Conservation (phyloP, 2,329 filamentous ascomycete genomes). For the Penicillium sp. region DNA sequence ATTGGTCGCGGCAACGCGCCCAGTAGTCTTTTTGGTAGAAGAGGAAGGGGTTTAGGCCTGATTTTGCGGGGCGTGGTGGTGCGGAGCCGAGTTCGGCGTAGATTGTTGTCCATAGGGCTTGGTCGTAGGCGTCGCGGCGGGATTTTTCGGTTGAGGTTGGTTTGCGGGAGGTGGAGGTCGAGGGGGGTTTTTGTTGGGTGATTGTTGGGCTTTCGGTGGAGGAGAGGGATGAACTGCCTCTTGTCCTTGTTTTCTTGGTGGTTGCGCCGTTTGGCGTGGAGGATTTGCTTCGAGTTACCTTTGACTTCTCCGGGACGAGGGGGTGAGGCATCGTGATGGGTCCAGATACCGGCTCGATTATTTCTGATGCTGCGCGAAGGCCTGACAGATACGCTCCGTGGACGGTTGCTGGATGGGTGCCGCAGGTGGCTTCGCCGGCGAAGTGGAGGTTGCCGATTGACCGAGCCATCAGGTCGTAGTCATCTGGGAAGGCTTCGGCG, state of each 20-base stretch:
- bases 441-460: constrained; percentile 87
- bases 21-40: constrained; percentile 79
- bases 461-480: constrained; percentile 89
- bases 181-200: constrained; percentile 4
- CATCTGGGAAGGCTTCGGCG: constrained; percentile 74
- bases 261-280: constrained; percentile 12
- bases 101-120: constrained; percentile 58
- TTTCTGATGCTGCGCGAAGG: constrained; percentile 81
- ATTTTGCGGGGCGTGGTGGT: constrained; percentile 69
- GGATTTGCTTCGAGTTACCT: constrained; percentile 40
- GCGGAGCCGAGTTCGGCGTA: constrained; percentile 68
- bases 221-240: constrained; percentile 4
- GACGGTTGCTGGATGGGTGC: constrained; percentile 93
- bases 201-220: constrained; percentile 25
- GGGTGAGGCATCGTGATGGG: constrained; percentile 75
- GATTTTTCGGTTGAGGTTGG: constrained; percentile 25
- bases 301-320: constrained; percentile 62
- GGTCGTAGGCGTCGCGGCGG: constrained; percentile 54
- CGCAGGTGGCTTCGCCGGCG: constrained; percentile 93
- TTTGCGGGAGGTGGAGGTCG: constrained; percentile 12
- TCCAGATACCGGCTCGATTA: constrained; percentile 77
- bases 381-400: constrained; percentile 96
- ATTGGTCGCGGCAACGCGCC: constrained; percentile 62
- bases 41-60: constrained; percentile 80
- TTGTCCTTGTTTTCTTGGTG: constrained; percentile 7